Conservation (phyloP, 1,284 basidiomycete species). For the Ceratobasidium sp. region DNA sequence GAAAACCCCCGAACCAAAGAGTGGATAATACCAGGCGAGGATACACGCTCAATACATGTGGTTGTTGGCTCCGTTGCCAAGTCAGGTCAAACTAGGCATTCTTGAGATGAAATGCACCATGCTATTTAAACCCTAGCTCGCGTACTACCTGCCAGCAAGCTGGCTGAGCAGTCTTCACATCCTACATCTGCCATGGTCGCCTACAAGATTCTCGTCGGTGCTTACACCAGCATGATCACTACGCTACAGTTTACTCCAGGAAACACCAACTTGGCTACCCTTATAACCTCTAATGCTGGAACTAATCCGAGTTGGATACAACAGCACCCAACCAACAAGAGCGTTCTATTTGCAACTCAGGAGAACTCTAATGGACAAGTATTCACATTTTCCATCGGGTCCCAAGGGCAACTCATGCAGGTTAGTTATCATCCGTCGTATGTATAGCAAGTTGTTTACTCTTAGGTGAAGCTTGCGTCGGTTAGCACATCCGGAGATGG, state of each 20-base stretch:
- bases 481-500: conserved; percentile 20
- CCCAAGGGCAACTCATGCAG: conserved; percentile 37
- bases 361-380: conserved; percentile 44
- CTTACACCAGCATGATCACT: conserved; percentile 46
- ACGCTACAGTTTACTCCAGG: conserved; percentile 43
- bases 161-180: not conserved
- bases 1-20: no score
- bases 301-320: conserved; percentile 42
- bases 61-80: no score
- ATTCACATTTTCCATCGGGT: conserved; percentile 38
- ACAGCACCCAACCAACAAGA: conserved; percentile 45
- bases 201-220: conserved; percentile 47
- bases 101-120: no score
- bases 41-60: no score
- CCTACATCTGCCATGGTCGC: not conserved
- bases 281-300: conserved; percentile 42
- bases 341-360: conserved; percentile 47
- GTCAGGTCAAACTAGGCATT: no score
- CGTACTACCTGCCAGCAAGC: not conserved
- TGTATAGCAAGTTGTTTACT: not conserved
- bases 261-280: conserved; percentile 38
- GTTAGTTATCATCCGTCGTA: conserved; percentile 2
- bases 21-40: no score
- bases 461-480: conserved; percentile 5
- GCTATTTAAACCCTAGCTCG: no score